Evolutionary conservation across 805 yeast genomes (phyloP), one percentile per base, ranked within the genome.

Genomic region (Yamadazyma nakazawae): DNA sequence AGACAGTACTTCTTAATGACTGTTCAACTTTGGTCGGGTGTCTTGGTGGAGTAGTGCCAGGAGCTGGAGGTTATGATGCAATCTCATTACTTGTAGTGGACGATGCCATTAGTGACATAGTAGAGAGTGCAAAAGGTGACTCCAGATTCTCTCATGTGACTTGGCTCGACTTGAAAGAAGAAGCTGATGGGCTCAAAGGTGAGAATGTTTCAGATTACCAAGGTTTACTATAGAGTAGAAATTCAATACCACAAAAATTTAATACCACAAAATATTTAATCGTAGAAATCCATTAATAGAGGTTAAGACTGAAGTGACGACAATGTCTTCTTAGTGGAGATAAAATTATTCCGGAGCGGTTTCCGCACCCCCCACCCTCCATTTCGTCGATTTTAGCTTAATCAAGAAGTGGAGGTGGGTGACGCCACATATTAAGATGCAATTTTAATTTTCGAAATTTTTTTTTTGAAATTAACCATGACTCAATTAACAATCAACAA

Each of bases 21-120:
- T 62, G 74, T 35, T 54, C 63, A 7, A 38, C 47, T 8, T 59
- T 88, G 17, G 70, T 70, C 0, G 99, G 99, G 13, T 94, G 89
- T 26, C 55, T 92, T 16, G 96, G 96, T 0, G 97, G 96, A n/a
- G 91, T 94, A 30, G 96, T 94, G 3, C 99, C 99, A 0, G 99
- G 99, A 2, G 99, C 99, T 0, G 99, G 99, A 24, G 99, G 99
- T 0, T 86, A 82, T 60, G 99, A 94, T 69, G 99, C 99, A 0
- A 79, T 94, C 16, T 79, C 95, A 46, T 58, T 92, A 24, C 64
- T 94, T 24, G 84, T 85, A 2, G 72, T 78, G 1, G 80, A 76
- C 24, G 58, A 64, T 1, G 62, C 78, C 2, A 61, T 78, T 2
- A 63, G 57, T 2, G 49, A 55, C 10, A 69, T 68, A 14, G 49